phyloP scores from a whole-genome alignment of 108 stramenopile genomes.

The Nannochloropsis gaditana region DNA sequence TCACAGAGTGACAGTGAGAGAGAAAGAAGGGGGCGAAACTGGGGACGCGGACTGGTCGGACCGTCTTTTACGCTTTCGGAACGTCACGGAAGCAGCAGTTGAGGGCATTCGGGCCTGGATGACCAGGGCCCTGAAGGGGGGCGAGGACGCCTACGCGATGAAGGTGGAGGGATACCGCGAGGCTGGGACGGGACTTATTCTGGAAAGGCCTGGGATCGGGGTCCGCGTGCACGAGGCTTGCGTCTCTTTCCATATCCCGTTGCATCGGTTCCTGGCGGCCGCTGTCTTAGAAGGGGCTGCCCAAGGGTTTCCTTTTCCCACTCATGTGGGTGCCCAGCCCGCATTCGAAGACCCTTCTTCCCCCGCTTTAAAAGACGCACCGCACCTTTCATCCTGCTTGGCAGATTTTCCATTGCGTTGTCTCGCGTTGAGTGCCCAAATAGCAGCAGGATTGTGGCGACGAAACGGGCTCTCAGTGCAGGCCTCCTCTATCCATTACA shows the following conservation, averaged over 20 bases:
- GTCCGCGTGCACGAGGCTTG: conserved; percentile 19
- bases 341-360: not conserved
- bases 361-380: not conserved
- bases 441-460: conserved; percentile 24
- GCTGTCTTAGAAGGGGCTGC: not conserved
- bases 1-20: no score
- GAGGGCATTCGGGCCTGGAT: not conserved
- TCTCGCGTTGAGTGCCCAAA: conserved; percentile 16
- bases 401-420: conserved; percentile 5
- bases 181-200: not conserved
- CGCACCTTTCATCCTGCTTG: not conserved
- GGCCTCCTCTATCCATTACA: conserved; percentile 23
- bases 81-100: not conserved
- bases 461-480: conserved; percentile 27
- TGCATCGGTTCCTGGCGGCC: conserved; percentile 48
- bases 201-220: not conserved
- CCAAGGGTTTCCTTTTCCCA: not conserved
- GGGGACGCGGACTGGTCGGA: not conserved
- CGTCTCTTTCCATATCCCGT: conserved; percentile 48
- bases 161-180: not conserved
- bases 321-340: not conserved
- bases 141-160: not conserved
- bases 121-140: not conserved
- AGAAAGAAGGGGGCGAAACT: not conserved
- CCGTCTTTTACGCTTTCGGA: not conserved